Base-by-base conservation (phyloP, 176 grass and related monocot species). In the Phyllostachys edulis region DNA sequence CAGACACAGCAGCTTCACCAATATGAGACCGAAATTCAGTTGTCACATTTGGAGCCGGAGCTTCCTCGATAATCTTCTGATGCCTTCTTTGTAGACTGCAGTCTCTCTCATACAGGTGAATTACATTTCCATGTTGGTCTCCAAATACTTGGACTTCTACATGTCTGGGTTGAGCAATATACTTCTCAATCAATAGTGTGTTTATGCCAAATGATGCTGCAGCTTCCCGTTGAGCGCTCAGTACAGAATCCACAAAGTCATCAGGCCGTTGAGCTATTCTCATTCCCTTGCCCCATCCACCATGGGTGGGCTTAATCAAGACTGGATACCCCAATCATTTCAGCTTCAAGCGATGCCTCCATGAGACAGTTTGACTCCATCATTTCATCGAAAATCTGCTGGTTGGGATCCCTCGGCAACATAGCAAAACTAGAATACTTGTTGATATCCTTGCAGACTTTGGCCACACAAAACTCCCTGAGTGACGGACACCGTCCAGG, bases 51-150 rank as follows among this genome's bases (percentile, higher is more conserved):
- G 93, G 96, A 73, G 95, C 95, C 20, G 95, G 95, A 68, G 95
- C 95, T 84, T 98, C 95, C 87, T 98, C 95, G 4, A 98, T 98
- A 47, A 98, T 98, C 67, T 98, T 98, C 50, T 98, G 95, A 80
- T 95, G 92, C 85, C 95, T 93, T 91, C 95, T 93, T 78, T 98
- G 95, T 76, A 98, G 89, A 79, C 95, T 98, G 77, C 95, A 98
- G 83, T 98, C 95, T 70, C 95, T 98, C 89, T 95, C 95, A 34
- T 98, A 93, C 59, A 98, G 80, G 89, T 95, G 88, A 73, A 98
- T 92, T 21, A 90, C 96, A 88, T 98, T 95, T 44, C 92, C 96
- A 90, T 90, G 87, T 76, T 98, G 87, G 63, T 98, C 96, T 16
- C 96, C 92, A 69, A 98, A 95, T 36, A 98, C 87, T 92, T 98